phyloP scores from a whole-genome alignment of 129 eudicot species.

The Escallonia rubra region DNA sequence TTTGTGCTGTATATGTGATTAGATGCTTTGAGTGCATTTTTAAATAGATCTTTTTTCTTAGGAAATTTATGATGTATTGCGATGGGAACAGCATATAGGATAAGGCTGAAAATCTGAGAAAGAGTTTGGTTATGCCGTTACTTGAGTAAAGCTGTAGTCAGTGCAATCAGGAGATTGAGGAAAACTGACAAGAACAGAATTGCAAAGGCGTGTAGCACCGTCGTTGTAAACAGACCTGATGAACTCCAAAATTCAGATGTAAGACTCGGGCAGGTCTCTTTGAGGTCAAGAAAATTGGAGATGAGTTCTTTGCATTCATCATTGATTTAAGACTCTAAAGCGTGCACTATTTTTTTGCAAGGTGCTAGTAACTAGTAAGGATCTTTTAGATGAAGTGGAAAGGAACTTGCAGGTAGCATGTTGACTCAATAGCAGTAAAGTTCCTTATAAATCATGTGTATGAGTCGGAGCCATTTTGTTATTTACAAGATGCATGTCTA shows the following conservation, averaged over 20 bases:
- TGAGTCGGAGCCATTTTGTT: not conserved
- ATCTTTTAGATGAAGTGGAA: conserved; percentile 70
- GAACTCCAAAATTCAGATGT: too few species aligned
- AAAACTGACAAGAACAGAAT: too few species aligned
- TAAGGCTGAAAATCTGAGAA: too few species aligned
- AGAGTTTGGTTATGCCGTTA: not conserved
- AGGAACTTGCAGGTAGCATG: conserved; percentile 52
- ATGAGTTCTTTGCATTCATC: too few species aligned
- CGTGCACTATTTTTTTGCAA: conserved; percentile 30
- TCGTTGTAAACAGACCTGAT: too few species aligned
- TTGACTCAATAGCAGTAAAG: not conserved
- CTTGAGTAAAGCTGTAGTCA: conserved; percentile 68
- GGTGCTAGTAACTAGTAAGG: conserved; percentile 66
- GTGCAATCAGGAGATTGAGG: conserved; percentile 17
- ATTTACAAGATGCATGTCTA: conserved; percentile 87
- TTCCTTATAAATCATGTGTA: not conserved
- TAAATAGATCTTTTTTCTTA: not conserved
- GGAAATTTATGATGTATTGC: too few species aligned
- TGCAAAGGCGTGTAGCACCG: too few species aligned
- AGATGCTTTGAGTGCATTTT: not conserved
- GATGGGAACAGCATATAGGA: too few species aligned
- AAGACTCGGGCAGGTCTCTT: too few species aligned
- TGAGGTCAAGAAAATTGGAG: too few species aligned
- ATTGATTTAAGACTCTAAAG: conserved; percentile 63
- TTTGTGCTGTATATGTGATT: conserved; percentile 5